Evolutionary conservation across 2,329 filamentous ascomycete genomes (phyloP).

Genomic region (Penicillium palitans): DNA sequence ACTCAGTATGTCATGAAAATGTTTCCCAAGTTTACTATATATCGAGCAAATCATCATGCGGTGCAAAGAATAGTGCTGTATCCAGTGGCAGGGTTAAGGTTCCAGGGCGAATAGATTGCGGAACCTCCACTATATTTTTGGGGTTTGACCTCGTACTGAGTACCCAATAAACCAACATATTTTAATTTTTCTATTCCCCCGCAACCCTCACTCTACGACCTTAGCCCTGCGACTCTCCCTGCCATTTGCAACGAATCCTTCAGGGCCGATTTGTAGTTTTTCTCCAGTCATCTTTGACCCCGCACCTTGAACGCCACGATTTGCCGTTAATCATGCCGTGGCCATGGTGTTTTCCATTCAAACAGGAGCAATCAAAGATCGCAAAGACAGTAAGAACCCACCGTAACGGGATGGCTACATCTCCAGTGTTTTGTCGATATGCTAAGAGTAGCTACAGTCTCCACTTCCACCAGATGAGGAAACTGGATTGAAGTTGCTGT

Average conservation of each 20-base stretch:
- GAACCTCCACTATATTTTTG: neutral
- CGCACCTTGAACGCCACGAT: neutral
- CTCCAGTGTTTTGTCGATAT: neutral
- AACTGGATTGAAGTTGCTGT: slow-evolving; percentile 12
- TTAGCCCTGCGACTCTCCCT: no score
- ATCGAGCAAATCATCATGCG: neutral
- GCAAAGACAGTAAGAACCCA: neutral
- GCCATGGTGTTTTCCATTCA: neutral
- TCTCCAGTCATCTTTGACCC: neutral
- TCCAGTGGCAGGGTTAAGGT: neutral
- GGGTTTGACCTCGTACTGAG: neutral
- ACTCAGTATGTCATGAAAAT: neutral
- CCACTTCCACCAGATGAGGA: neutral
- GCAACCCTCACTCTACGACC: neutral
- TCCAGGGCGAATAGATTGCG: neutral
- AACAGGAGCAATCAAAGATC: neutral
- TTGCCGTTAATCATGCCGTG: neutral
- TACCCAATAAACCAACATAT: neutral
- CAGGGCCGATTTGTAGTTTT: neutral
- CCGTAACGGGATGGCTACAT: neutral
- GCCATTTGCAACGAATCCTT: neutral
- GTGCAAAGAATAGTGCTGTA: neutral
- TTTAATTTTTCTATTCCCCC: neutral
- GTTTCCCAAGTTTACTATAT: neutral
- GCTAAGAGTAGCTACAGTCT: neutral